These are phyloP conservation scores for Typha latifolia DNA, from an alignment of 176 grass and related monocot genomes.

Conservation along the genomic window DNA sequence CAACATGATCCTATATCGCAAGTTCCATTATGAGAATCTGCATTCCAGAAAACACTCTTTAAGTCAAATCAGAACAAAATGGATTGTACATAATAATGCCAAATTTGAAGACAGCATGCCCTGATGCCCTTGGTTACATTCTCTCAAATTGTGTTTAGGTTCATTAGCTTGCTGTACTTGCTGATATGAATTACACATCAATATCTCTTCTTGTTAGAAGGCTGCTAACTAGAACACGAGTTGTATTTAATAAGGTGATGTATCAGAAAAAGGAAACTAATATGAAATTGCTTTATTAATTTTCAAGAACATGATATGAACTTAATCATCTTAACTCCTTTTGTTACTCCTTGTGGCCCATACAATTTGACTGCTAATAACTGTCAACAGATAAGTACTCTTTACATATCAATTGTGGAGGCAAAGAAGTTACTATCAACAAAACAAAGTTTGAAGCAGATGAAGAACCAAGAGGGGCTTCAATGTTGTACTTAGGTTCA, in stretches of 20 bases:
- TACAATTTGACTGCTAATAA: slow-evolving; percentile 2
- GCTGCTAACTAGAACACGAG: too few species aligned
- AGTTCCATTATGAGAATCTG: too few species aligned
- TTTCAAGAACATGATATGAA: background rate
- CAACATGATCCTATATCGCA: too few species aligned
- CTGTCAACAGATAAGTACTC: slow-evolving; percentile 38
- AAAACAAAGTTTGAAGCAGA: slow-evolving; percentile 65
- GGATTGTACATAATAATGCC: too few species aligned
- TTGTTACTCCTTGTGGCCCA: background rate
- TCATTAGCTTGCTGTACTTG: too few species aligned
- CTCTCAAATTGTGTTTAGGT: too few species aligned
- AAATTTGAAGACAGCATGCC: too few species aligned
- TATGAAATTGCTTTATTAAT: background rate
- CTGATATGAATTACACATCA: too few species aligned
- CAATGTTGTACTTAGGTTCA: slow-evolving; percentile 32
- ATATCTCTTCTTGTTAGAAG: too few species aligned
- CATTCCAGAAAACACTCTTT: too few species aligned
- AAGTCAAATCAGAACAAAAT: too few species aligned
- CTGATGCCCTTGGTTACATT: too few species aligned
- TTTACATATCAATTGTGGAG: slow-evolving; percentile 86
- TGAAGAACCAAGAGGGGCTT: slow-evolving; percentile 48
- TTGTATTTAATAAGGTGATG: background rate
- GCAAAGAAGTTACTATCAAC: slow-evolving; percentile 49
- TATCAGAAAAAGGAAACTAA: background rate
- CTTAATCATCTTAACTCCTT: background rate